Percentiles rank a stretch among this genome's conserved stretches.
phyloP scores from a whole-genome alignment of 1,284 basidiomycete species.

The Puccinia coronata region DNA sequence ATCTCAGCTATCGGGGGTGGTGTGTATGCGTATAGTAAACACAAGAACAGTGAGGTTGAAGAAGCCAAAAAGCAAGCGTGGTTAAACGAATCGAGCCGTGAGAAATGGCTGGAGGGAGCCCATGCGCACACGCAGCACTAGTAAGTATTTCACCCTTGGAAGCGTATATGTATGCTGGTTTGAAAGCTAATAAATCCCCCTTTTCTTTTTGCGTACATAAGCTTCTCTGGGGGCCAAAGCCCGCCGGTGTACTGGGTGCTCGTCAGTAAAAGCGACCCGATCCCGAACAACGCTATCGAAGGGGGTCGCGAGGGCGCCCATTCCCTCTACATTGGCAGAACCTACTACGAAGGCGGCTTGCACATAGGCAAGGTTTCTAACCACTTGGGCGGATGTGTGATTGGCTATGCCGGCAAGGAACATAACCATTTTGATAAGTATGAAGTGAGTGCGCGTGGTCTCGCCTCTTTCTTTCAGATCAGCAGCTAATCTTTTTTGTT shows the following conservation, averaged over 20 bases:
- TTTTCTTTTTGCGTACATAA: background rate
- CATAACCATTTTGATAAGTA: conserved; percentile 43
- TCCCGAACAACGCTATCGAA: conserved; percentile 43
- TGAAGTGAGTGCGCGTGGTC: conserved; percentile 6
- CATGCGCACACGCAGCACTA: conserved; percentile 40
- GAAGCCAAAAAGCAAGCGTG: conserved; percentile 44
- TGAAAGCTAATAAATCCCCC: background rate
- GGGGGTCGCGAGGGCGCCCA: conserved; percentile 41
- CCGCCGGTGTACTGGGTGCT: conserved; percentile 42
- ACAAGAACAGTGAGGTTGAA: conserved; percentile 38
- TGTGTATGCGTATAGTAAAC: conserved; percentile 41
- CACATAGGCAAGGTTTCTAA: conserved; percentile 41
- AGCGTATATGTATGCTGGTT: background rate
- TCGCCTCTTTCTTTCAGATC: background rate
- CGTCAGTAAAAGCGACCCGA: conserved; percentile 18
- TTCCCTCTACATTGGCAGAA: conserved; percentile 36
- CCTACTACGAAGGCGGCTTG: conserved; percentile 37
- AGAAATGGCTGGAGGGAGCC: conserved; percentile 46
- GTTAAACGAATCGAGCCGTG: conserved; percentile 38
- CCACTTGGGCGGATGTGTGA: conserved; percentile 38
- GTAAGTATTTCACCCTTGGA: background rate
- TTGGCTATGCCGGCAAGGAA: conserved; percentile 38
- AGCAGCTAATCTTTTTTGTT: background rate
- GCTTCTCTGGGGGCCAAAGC: conserved; percentile 38
- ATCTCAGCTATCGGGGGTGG: conserved; percentile 33